These are phyloP conservation scores for Ganoderma multipileum DNA, from an alignment of 1,284 basidiomycete species.

Conservation along the genomic window DNA sequence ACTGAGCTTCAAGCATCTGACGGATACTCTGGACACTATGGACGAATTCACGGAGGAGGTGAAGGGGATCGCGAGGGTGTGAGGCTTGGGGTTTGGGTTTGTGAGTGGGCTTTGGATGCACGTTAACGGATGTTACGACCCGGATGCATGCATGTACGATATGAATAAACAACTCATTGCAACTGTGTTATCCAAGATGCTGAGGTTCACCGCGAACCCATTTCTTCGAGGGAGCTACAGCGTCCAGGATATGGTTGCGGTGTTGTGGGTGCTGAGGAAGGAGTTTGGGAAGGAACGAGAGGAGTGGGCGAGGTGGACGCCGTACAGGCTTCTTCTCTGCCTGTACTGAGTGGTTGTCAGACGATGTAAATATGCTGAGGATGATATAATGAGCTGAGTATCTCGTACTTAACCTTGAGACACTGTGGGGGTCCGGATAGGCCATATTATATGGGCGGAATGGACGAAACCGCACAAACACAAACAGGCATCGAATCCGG, in stretches of 20 bases:
- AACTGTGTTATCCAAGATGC: too few relatives aligned
- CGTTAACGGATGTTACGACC: background rate
- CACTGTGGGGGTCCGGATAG: too few relatives aligned
- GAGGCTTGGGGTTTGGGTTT: background rate
- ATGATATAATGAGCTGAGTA: too few relatives aligned
- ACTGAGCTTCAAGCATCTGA: slow-evolving; percentile 52
- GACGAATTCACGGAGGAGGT: slow-evolving; percentile 62
- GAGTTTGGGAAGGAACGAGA: background rate
- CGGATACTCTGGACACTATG: slow-evolving; percentile 63
- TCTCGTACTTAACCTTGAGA: too few relatives aligned
- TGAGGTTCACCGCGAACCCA: too few relatives aligned
- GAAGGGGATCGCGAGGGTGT: slow-evolving; percentile 24
- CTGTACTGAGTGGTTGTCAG: background rate
- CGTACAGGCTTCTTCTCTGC: background rate
- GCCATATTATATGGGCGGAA: too few relatives aligned
- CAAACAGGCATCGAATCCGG: too few relatives aligned
- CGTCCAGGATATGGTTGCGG: too few relatives aligned
- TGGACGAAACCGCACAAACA: too few relatives aligned
- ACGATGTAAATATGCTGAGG: too few relatives aligned
- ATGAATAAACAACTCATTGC: background rate
- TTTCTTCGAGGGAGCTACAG: too few relatives aligned
- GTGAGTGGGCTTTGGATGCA: background rate
- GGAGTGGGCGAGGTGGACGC: background rate
- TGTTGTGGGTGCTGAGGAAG: background rate
- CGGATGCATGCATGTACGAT: background rate